A percentile compares a stretch with the other conserved stretches of the same genome.
Evolutionary conservation across 352 stramenopile genomes (phyloP).

Genomic region (Blastocystis sp.): DNA sequence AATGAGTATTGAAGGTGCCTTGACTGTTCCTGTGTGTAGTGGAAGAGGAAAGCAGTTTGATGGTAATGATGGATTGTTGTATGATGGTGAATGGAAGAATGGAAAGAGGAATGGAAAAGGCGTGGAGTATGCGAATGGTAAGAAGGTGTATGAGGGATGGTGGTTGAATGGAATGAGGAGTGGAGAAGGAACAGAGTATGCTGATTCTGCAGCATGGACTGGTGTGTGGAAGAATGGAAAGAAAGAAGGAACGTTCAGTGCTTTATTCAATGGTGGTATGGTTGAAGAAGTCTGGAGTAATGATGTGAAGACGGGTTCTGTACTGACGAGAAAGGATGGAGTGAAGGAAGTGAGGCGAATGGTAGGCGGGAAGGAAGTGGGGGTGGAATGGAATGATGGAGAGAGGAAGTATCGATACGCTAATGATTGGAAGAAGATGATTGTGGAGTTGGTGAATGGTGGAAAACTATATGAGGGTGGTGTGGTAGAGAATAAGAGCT

Average conservation of each 20-base stretch:
- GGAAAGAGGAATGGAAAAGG: constrained; percentile 10
- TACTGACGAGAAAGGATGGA: neutral
- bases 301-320: neutral
- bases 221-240: constrained; percentile 49
- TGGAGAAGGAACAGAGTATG: no score
- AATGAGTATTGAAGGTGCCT: no score
- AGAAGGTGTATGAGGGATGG: neutral
- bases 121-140: neutral
- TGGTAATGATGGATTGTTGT: neutral
- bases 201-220: no score
- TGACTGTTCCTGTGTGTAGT: no score
- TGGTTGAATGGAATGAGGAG: neutral
- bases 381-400: neutral
- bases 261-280: no score
- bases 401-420: neutral
- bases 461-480: no score
- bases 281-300: no score
- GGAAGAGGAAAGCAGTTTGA: no score
- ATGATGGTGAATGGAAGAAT: constrained; percentile 6
- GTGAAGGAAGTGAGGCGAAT: neutral
- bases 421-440: no score
- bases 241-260: neutral
- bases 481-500: no score
- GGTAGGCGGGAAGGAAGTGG: neutral
- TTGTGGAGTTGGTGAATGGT: no score